Percentiles rank a stretch among this genome's conserved stretches.
Conservation (phyloP, 2,329 filamentous ascomycete species). For the Neofusicoccum sp. region DNA sequence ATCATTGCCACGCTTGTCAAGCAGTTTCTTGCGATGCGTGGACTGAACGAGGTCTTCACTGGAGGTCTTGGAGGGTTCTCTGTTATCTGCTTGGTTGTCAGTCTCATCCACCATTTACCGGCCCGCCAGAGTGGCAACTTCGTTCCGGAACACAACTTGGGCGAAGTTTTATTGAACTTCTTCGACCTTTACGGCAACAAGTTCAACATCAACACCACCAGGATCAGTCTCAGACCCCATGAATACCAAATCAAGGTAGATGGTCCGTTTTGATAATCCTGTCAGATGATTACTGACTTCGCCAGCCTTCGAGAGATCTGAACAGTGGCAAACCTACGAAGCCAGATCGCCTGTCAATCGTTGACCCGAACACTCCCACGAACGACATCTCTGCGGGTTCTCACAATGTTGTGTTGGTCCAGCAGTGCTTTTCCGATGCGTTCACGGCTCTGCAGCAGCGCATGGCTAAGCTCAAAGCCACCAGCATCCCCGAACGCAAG, state of each 20-base stretch:
- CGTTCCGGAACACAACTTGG: conserved; percentile 65
- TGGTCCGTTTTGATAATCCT: conserved; percentile 19
- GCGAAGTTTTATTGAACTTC: conserved; percentile 81
- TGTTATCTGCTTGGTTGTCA: conserved; percentile 89
- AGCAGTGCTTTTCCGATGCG: conserved; percentile 63
- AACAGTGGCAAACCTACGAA: conserved; percentile 31
- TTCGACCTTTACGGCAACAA: conserved; percentile 83
- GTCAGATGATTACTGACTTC: neutral
- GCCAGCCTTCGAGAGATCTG: conserved; percentile 22
- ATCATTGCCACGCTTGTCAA: conserved; percentile 85
- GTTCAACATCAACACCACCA: conserved; percentile 68
- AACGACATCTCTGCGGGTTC: conserved; percentile 94
- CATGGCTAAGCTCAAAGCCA: conserved; percentile 52
- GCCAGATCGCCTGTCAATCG: conserved; percentile 71
- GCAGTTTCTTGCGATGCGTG: conserved; percentile 86
- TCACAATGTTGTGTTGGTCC: conserved; percentile 64
- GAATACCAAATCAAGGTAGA: conserved; percentile 74
- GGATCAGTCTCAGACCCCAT: conserved; percentile 74
- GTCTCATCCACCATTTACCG: conserved; percentile 79
- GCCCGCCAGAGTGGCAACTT: conserved; percentile 62
- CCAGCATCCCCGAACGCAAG: conserved; percentile 28
- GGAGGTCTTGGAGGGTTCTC: conserved; percentile 93
- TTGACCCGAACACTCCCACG: conserved; percentile 79
- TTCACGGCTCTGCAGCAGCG: conserved; percentile 44
- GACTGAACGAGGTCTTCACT: conserved; percentile 84